A percentile compares a stretch with the other conserved stretches of the same genome.
These are phyloP conservation scores for Cladosporium sp. DNA, from an alignment of 2,329 filamentous ascomycete genomes.

Conservation along the genomic window DNA sequence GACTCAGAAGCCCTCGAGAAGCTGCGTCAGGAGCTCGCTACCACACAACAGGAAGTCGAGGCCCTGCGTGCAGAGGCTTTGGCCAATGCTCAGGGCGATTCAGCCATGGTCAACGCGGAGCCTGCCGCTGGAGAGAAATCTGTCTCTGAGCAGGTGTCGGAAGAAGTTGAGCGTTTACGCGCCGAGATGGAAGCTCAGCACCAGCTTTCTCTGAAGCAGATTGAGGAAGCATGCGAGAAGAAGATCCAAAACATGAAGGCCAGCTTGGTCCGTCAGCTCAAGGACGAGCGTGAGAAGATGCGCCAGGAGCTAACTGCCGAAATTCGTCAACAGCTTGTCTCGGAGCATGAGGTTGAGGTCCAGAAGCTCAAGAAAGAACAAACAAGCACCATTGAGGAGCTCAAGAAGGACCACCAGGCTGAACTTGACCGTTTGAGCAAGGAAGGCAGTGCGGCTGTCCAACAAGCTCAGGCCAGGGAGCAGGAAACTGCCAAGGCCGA, in stretches of 20 bases:
- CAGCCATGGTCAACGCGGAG: conserved; percentile 23
- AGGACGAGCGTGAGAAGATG: conserved; percentile 42
- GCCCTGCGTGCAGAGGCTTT: conserved; percentile 42
- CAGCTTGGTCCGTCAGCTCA: conserved; percentile 67
- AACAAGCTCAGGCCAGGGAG: conserved; percentile 36
- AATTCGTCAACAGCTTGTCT: conserved; percentile 35
- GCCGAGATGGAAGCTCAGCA: conserved; percentile 41
- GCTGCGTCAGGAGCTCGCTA: conserved; percentile 43
- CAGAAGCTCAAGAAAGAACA: conserved; percentile 50
- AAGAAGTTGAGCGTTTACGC: conserved; percentile 42
- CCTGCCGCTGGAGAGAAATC: conserved; percentile 33
- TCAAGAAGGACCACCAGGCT: conserved; percentile 40
- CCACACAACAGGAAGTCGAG: conserved; percentile 49
- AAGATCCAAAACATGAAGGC: conserved; percentile 70
- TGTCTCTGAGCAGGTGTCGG: conserved; percentile 51
- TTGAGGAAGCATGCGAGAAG: conserved; percentile 52
- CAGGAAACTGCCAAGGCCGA: conserved; percentile 32
- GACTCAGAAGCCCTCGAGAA: conserved; percentile 36
- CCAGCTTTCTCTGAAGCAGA: conserved; percentile 42
- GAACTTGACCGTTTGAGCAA: conserved; percentile 39
- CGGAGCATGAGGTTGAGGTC: conserved; percentile 50
- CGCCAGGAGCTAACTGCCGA: conserved; percentile 40
- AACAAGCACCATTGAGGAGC: conserved; percentile 43
- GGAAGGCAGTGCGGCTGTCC: conserved; percentile 40
- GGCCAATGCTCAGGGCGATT: conserved; percentile 16